Conservation (phyloP, 208 protist species). For the Leishmania gerbilli region DNA sequence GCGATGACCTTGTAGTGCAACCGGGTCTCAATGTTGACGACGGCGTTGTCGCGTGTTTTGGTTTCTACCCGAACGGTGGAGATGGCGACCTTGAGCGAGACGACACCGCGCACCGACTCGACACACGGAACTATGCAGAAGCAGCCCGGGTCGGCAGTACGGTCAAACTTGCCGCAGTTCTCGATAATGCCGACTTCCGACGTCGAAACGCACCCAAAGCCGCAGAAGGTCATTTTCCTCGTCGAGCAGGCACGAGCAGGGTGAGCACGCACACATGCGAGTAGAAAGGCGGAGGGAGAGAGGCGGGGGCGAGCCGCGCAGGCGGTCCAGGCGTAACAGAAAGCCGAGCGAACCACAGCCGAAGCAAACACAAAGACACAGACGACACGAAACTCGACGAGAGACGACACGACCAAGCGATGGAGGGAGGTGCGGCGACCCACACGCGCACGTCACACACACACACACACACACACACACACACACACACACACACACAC, state of each 20-base stretch:
- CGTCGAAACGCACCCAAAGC: constrained; percentile 64
- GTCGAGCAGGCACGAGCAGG: background rate
- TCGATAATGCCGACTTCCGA: constrained; percentile 66
- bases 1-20: constrained; percentile 66
- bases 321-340: background rate
- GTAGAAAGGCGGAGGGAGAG: constrained; percentile 5
- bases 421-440: background rate
- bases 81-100: constrained; percentile 54
- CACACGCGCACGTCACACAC: background rate
- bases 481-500: background rate
- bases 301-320: background rate
- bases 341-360: too few relatives aligned
- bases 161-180: constrained; percentile 65
- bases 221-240: constrained; percentile 18
- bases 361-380: too few relatives aligned
- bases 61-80: constrained; percentile 58
- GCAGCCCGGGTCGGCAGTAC: constrained; percentile 50
- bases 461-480: too few relatives aligned
- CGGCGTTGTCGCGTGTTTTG: constrained; percentile 84
- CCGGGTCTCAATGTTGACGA: constrained; percentile 51
- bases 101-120: constrained; percentile 41
- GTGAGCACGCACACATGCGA: background rate
- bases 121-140: constrained; percentile 56
- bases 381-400: background rate
- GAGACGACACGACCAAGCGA: background rate